phyloP scores from a whole-genome alignment of 352 stramenopile genomes.

The Paralagenidium karlingii region DNA sequence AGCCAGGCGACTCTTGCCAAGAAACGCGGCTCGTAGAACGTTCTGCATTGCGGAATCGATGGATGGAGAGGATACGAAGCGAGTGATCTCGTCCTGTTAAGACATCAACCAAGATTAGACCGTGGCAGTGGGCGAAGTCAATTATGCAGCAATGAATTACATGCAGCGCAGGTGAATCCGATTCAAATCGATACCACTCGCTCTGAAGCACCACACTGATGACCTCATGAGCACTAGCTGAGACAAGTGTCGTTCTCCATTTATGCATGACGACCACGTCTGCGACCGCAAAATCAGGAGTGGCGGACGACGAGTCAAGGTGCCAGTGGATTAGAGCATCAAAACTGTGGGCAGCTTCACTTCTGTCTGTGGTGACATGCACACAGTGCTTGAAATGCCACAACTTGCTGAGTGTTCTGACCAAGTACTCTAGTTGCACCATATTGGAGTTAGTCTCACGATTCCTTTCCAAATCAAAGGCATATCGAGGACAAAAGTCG shows the following conservation, averaged over 20 bases:
- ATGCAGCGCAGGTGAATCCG: slow-evolving; percentile 17
- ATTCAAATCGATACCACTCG: slow-evolving; percentile 19
- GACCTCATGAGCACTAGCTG: slow-evolving; percentile 10
- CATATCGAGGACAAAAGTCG: slow-evolving; percentile 15
- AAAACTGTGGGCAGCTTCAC: slow-evolving; percentile 10
- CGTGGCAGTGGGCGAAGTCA: too few relatives aligned
- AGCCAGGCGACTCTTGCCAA: slow-evolving; percentile 12
- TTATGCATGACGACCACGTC: slow-evolving; percentile 1
- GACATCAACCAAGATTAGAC: too few relatives aligned
- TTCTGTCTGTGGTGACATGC: slow-evolving; percentile 12
- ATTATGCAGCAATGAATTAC: too few relatives aligned
- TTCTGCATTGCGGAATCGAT: slow-evolving; percentile 11
- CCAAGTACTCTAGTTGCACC: slow-evolving; percentile 11
- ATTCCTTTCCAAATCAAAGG: slow-evolving; percentile 9
- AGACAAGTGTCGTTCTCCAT: slow-evolving; percentile 11
- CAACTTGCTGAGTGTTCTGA: slow-evolving; percentile 9
- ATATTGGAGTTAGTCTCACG: slow-evolving; percentile 14
- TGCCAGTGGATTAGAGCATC: background rate
- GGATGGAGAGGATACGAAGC: slow-evolving; percentile 8
- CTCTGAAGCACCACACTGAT: slow-evolving; percentile 19
- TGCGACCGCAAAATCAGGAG: slow-evolving; percentile 1
- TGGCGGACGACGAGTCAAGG: background rate
- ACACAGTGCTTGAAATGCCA: too few relatives aligned
- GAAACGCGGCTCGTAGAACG: slow-evolving; percentile 15
- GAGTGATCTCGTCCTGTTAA: slow-evolving; percentile 12